Evolutionary conservation across 306 rosid genomes (phyloP).

Genomic region (Begonia masoniana): DNA sequence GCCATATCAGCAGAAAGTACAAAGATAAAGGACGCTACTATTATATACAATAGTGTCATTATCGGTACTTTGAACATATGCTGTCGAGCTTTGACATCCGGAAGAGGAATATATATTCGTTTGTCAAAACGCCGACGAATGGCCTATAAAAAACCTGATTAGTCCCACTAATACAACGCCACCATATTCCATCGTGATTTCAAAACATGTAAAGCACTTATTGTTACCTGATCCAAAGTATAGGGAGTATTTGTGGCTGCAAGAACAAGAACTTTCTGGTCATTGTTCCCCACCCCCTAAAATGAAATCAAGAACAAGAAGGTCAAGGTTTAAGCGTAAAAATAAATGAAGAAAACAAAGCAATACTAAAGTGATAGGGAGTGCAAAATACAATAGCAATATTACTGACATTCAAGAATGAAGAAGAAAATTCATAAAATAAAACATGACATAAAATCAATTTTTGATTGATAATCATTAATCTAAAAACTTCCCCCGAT

Average conservation of each 20-base stretch:
- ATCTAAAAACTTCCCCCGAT: too few species aligned
- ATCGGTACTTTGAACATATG: slow-evolving; percentile 81
- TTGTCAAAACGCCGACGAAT: slow-evolving; percentile 96
- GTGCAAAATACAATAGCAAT: too few species aligned
- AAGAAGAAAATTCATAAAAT: too few species aligned
- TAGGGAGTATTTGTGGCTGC: slow-evolving; percentile 99
- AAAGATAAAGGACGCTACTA: not conserved
- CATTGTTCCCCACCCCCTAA: slow-evolving; percentile 95
- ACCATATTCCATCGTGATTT: slow-evolving; percentile 4
- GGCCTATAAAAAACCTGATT: slow-evolving; percentile 50
- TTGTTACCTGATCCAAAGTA: slow-evolving; percentile 83
- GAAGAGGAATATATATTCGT: slow-evolving; percentile 97
- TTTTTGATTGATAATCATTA: too few species aligned
- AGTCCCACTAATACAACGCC: slow-evolving; percentile 13
- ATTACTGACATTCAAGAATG: too few species aligned
- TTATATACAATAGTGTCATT: slow-evolving; percentile 8
- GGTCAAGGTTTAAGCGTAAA: slow-evolving; percentile 6
- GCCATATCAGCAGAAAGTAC: slow-evolving; percentile 6
- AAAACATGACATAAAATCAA: too few species aligned
- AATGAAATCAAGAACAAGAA: slow-evolving; percentile 12
- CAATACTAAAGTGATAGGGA: not conserved
- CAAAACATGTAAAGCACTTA: not conserved
- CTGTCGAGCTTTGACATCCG: slow-evolving; percentile 88
- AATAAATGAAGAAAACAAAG: not conserved
- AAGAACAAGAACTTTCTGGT: slow-evolving; percentile 96